Base-by-base conservation (phyloP, 129 eudicot species). In the Flaveria bidentis region DNA sequence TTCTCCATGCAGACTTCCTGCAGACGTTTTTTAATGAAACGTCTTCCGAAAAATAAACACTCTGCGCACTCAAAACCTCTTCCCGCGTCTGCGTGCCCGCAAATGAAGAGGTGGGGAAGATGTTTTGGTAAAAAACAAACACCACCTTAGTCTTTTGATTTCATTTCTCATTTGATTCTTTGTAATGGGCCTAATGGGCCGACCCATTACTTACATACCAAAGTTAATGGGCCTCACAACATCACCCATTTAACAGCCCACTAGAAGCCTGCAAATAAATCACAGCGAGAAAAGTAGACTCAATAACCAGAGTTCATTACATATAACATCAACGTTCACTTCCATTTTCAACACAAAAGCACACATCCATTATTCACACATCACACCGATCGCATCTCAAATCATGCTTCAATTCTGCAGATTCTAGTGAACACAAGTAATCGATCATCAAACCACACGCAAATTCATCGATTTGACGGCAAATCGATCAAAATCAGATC, bases 401-500 rank as follows among this genome's bases (percentile, higher is more conserved):
- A 70, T 70, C 50, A 23, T 5, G 52, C 41, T 53, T 53, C 62
- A 6, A 56, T 56, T 56, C 9, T 56, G 3, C 44, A 3, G 44
- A 26, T 62, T 28, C 13, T 8, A 65, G 57, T 20, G 25, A 70
- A 16, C 50, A 13, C 50, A 13, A 76, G 63, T 49, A 60, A 72
- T 42, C 52, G 36, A 67, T 23, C 71, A 68, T 74, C 18, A 60
- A 69, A 7, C 80, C 72, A 28, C 45, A 67, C 73, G 14, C 17
- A 78, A 53, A 51, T 16, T 76, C 62, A 18, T 71, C 49, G 65
- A 69, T 46, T 71, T 52, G 53, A 33, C 36, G 12, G 56, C 11
- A 66, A 57, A 71, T 46, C 78, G 30, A 61, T 69, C 75, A 69
- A 80, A 73, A 56, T 2, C 81, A 82, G 85, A 84, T 87, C 91